phyloP scores from a whole-genome alignment of 2,329 filamentous ascomycete genomes.

The Fusarium nelsonii region DNA sequence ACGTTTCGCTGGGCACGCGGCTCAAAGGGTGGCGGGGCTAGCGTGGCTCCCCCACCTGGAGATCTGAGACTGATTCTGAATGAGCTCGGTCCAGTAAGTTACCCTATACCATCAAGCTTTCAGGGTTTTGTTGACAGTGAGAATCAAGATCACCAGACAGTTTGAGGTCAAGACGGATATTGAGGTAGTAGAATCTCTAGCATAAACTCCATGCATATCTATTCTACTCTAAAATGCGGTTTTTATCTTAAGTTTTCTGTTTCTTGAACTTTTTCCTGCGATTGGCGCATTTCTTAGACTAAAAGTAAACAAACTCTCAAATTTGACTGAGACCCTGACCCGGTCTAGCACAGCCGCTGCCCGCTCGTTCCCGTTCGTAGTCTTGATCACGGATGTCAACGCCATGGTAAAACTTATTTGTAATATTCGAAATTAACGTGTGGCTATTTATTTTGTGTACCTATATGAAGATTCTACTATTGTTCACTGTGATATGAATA shows the following conservation, averaged over 20 bases:
- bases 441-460: not conserved
- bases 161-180: fast-evolving
- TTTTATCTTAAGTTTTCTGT: fast-evolving
- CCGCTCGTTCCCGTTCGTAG: constrained; percentile 13
- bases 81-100: not conserved
- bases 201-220: fast-evolving
- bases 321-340: constrained; percentile 12
- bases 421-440: not conserved
- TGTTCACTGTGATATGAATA: not conserved
- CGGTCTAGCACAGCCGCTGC: constrained; percentile 14
- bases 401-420: not conserved
- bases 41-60: constrained; percentile 20
- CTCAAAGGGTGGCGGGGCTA: constrained; percentile 26
- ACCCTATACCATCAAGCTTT: not conserved
- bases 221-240: fast-evolving
- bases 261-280: fast-evolving
- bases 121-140: not conserved
- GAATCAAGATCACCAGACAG: fast-evolving
- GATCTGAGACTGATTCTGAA: not conserved
- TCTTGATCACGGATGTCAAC: not conserved
- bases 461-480: not conserved
- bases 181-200: fast-evolving
- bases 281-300: not conserved
- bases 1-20: constrained; percentile 44
- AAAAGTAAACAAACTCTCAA: constrained; percentile 18